Evolutionary conservation across 1,284 basidiomycete species (phyloP).

Genomic region (Heterobasidion occidentale): DNA sequence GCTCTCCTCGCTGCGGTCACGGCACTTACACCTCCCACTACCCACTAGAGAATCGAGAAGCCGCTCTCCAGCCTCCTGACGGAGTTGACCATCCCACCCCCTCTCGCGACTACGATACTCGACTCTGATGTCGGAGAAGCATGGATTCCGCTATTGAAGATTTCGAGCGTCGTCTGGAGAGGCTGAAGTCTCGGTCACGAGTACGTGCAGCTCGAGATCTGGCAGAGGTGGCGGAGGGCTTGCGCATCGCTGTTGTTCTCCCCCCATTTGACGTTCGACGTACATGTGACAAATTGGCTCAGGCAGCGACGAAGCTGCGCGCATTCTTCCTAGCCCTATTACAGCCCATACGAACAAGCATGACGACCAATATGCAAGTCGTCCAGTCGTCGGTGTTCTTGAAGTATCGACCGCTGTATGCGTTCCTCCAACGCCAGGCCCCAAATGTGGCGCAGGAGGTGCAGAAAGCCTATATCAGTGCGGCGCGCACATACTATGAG

Average conservation of each 20-base stretch:
- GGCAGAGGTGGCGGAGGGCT: constrained; percentile 74
- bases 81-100: constrained; percentile 79
- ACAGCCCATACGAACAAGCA: constrained; percentile 73
- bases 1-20: neutral
- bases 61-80: constrained; percentile 76
- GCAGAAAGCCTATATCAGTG: constrained; percentile 80
- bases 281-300: neutral
- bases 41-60: constrained; percentile 84
- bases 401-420: constrained; percentile 79
- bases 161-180: constrained; percentile 71
- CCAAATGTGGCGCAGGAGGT: constrained; percentile 82
- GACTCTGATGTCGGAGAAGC: constrained; percentile 78
- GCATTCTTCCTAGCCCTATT: constrained; percentile 80
- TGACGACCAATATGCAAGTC: constrained; percentile 91
- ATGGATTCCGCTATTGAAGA: constrained; percentile 81
- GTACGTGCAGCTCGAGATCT: constrained; percentile 84
- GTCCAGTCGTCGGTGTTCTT: constrained; percentile 85
- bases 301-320: constrained; percentile 89
- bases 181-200: constrained; percentile 61
- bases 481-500: constrained; percentile 90
- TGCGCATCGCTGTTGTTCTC: constrained; percentile 70
- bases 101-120: constrained; percentile 72
- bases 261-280: neutral
- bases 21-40: neutral
- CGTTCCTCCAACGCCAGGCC: constrained; percentile 81